Conservation (phyloP, 2,329 filamentous ascomycete genomes). For the Stagonosporopsis cucurbitacearum region DNA sequence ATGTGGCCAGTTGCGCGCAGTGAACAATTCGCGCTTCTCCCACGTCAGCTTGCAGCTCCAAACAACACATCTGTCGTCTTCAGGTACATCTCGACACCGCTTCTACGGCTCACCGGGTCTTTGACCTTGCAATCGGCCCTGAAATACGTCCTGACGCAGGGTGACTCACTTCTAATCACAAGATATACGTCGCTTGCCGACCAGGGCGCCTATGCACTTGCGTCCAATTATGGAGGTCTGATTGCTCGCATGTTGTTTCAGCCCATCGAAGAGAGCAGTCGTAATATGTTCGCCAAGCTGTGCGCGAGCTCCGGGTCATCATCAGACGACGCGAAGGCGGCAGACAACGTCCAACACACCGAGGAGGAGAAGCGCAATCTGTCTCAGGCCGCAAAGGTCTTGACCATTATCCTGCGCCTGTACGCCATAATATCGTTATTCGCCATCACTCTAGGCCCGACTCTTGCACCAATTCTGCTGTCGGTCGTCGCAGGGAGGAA, state of each 20-base stretch:
- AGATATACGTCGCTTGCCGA: conserved; percentile 76
- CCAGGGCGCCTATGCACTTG: conserved; percentile 90
- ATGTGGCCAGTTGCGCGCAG: conserved; percentile 63
- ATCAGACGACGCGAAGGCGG: conserved; percentile 14
- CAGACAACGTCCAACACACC: conserved; percentile 5
- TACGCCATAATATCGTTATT: conserved; percentile 78
- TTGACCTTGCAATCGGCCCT: conserved; percentile 87
- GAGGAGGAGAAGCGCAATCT: conserved; percentile 34
- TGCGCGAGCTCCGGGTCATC: conserved; percentile 56
- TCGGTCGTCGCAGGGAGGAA: conserved; percentile 75
- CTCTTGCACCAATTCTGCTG: conserved; percentile 75
- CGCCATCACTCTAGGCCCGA: conserved; percentile 74
- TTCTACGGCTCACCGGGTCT: conserved; percentile 76
- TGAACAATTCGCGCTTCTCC: conserved; percentile 73
- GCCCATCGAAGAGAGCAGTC: conserved; percentile 91
- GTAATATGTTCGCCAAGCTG: conserved; percentile 85
- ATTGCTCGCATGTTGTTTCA: conserved; percentile 90
- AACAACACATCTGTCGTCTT: conserved; percentile 27
- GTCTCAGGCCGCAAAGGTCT: conserved; percentile 56
- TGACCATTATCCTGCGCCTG: conserved; percentile 70
- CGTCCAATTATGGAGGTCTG: conserved; percentile 89
- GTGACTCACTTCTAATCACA: conserved; percentile 87
- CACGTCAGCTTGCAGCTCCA: conserved; percentile 51
- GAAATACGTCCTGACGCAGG: conserved; percentile 93
- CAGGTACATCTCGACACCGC: conserved; percentile 67